Base-by-base conservation (phyloP, 2,329 filamentous ascomycete species). In the Fusarium veterinarium region DNA sequence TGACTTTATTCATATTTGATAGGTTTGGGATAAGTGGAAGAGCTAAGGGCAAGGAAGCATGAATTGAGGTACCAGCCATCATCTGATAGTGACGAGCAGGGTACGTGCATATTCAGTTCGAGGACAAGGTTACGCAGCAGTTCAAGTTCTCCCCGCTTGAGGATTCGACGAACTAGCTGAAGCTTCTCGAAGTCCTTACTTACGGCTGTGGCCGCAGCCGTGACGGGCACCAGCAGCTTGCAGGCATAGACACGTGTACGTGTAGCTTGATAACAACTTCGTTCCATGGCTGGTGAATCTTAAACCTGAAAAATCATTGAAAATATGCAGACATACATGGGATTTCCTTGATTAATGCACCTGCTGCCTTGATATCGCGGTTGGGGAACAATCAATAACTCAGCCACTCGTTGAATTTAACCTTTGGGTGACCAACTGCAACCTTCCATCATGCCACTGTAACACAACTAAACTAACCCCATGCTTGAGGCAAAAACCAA, bases 181-280 rank as follows among this genome's bases (percentile, higher is more conserved):
- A 45, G 64, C 44, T 64, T 63, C 49, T 61, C 55, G 38, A 71
- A 74, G 61, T 55, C 35, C 53, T 67, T 52, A 42, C 40, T 33
- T 37, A 48, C 46, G 71, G 67, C 51, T 68, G 58, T 68, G 67
- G 53, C 58, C 67, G 52, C 45, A 62, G 59, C 62, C 67, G 51
- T 69, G 41, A 51, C 63, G 67, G 71, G 71, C 72, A 48, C 59
- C 58, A 74, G 63, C 71, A 74, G 51, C 42, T 58, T 52, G n/a
- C 71, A 72, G 59, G 59, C 30, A 51, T 45, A 61, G 37, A 74
- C 51, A 53, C 49, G 49, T 72, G 63, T 69, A 71, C 67, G 58
- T 72, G 63, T 66, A 66, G 45, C 46, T 68, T 59, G 46, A 64
- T 57, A 52, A 42, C 17, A 62, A 35, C 41, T 53, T 70, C 45